phyloP scores from a whole-genome alignment of 2,329 filamentous ascomycete genomes.

The Pochonia chlamydosporia region DNA sequence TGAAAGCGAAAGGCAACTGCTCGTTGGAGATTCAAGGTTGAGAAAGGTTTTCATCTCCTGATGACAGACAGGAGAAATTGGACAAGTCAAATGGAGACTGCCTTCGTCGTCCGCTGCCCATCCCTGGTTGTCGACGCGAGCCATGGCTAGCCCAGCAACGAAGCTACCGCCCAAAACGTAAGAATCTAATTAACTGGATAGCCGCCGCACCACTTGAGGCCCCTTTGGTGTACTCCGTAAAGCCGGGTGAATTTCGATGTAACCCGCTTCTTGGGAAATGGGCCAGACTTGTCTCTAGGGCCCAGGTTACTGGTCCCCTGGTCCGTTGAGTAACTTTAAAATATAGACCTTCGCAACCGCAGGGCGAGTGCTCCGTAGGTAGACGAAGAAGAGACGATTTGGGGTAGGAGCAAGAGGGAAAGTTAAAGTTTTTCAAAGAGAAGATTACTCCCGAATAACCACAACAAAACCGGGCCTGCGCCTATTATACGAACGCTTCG shows the following conservation, averaged over 20 bases:
- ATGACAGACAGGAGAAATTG: slow-evolving; percentile 1
- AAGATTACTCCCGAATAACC: too few relatives aligned
- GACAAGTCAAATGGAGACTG: background rate
- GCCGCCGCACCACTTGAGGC: background rate
- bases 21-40: slow-evolving; percentile 8
- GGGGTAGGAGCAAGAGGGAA: too few relatives aligned
- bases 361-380: too few relatives aligned
- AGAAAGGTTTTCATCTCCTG: slow-evolving; percentile 12
- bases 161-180: background rate
- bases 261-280: background rate
- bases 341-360: background rate
- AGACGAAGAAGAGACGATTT: too few relatives aligned
- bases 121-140: slow-evolving; percentile 1
- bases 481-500: too few relatives aligned
- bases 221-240: background rate
- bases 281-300: background rate
- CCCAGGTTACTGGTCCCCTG: background rate
- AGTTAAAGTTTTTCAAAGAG: too few relatives aligned
- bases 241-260: background rate
- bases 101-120: slow-evolving; percentile 1
- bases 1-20: background rate
- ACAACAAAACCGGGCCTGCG: too few relatives aligned
- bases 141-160: slow-evolving; percentile 4
- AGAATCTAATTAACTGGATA: background rate
- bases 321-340: too few relatives aligned